phyloP scores from a whole-genome alignment of 2,329 filamentous ascomycete species.

The Aureobasidium sp. region DNA sequence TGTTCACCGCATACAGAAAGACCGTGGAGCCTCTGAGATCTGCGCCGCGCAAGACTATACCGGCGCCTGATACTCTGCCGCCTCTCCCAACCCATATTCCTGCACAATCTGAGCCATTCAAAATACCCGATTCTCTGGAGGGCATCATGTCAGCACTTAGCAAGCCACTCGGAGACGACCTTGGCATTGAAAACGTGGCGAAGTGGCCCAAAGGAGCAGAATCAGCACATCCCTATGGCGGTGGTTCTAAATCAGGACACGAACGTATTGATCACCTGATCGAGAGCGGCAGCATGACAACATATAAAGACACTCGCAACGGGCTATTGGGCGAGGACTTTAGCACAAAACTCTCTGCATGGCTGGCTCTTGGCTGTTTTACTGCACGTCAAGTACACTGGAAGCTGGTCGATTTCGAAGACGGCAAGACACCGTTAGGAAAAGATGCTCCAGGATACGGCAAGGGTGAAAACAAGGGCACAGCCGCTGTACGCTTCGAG shows the following conservation, averaged over 20 bases:
- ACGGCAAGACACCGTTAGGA: conserved; percentile 44
- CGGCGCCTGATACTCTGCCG: conserved; percentile 52
- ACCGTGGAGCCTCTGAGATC: conserved; percentile 62
- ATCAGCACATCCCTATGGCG: conserved; percentile 60
- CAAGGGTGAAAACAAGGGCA: conserved; percentile 65
- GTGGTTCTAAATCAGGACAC: conserved; percentile 58
- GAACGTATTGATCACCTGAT: conserved; percentile 56
- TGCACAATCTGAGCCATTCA: conserved; percentile 55
- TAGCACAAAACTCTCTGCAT: conserved; percentile 70
- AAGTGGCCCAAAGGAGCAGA: conserved; percentile 45
- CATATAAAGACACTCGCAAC: conserved; percentile 66
- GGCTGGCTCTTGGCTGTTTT: conserved; percentile 63
- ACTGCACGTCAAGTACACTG: conserved; percentile 67
- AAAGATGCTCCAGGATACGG: conserved; percentile 49
- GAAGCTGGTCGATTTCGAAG: conserved; percentile 61
- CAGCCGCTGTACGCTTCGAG: conserved; percentile 62
- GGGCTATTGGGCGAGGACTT: conserved; percentile 63
- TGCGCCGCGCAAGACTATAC: conserved; percentile 52
- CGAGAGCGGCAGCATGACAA: conserved; percentile 51
- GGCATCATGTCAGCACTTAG: conserved; percentile 49
- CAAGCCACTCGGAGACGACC: conserved; percentile 48
- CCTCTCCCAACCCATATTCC: conserved; percentile 52
- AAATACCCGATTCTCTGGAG: conserved; percentile 51
- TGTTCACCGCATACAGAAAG: conserved; percentile 71
- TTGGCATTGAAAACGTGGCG: conserved; percentile 47